Percentiles rank a stretch among this genome's conserved stretches.
Conservation (phyloP, 257 asterid species). For the Misopates orontium region DNA sequence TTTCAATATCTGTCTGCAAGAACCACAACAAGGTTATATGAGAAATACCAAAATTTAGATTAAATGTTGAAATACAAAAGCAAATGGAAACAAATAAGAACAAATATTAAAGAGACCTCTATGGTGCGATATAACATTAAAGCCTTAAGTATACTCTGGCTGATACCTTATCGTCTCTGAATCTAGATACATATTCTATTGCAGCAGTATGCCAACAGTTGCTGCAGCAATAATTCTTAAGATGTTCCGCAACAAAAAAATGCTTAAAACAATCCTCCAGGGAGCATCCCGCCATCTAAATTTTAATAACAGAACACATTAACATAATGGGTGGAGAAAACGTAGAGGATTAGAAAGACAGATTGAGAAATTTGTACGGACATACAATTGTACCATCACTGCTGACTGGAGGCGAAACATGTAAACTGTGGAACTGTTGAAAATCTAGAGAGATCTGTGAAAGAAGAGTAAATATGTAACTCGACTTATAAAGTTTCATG, state of each 20-base stretch:
- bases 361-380: constrained; percentile 14
- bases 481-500: not conserved
- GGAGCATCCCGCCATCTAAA: constrained; percentile 71
- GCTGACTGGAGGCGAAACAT: constrained; percentile 57
- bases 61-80: constrained; percentile 2
- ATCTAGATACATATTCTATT: constrained; percentile 47
- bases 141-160: no score
- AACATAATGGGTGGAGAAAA: constrained; percentile 23
- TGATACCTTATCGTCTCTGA: constrained; percentile 55
- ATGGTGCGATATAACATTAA: no score
- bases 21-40: constrained; percentile 20
- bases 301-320: constrained; percentile 22
- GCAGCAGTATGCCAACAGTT: constrained; percentile 95
- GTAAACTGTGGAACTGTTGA: constrained; percentile 79
- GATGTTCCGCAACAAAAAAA: constrained; percentile 66
- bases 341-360: not conserved
- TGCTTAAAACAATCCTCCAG: constrained; percentile 69
- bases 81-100: not conserved
- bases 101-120: not conserved
- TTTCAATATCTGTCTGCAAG: constrained; percentile 62
- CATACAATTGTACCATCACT: constrained; percentile 64
- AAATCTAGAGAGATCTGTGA: constrained; percentile 79
- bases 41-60: constrained; percentile 5
- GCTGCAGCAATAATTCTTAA: constrained; percentile 75
- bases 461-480: constrained; percentile 22